Evolutionary conservation across 306 rosid species (phyloP), one percentile per base, ranked within the genome.

Genomic region (Rubus parviflorus): DNA sequence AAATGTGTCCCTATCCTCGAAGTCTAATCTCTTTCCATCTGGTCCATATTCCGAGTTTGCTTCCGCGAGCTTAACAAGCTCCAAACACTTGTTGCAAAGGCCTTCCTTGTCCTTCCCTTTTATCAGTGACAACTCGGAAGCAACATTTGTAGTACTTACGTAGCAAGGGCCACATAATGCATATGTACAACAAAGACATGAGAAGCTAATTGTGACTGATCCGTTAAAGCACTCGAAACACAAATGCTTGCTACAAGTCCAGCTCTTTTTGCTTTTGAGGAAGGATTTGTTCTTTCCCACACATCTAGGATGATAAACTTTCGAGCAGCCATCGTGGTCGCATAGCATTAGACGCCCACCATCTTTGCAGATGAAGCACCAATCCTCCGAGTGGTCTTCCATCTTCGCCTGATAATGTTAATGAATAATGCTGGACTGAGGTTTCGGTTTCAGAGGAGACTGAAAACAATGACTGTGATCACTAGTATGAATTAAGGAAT

Each of bases 251-350:
- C 94, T 85, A 71, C 97, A 90, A 72, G 57, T 23, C 96, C 89
- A 93, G 7, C 43, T 25, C 16, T 82, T 37, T 56, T 7, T 80
- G 9, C 4, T 66, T 7, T n/a, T 70, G 11, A 70, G 57, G 54
- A 8, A 64, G 19, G 81, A 75, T 2, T 38, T 77, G 7, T 83
- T 81, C 73, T 52, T 76, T 10, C 70, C 76, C 14, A 88, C 76
- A 70, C 97, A 93, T 6, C 62, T 45, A 0, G 80, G 49, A 87
- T 90, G 96, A 79, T 90, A 93, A 74, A 86, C 94, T 76, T 90
- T 89, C 1, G 67, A 76, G 81, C 96, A 89, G 6, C 81, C 70
- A 70, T 71, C 64, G 62, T 68, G 25, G 8, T 82, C 83, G 77
- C 85, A 86, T 48, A 86, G 53, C 30, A 77, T 66, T 46, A 86